Evolutionary conservation across 441 rosid species (phyloP).

Genomic region (Pelargonium australe): DNA sequence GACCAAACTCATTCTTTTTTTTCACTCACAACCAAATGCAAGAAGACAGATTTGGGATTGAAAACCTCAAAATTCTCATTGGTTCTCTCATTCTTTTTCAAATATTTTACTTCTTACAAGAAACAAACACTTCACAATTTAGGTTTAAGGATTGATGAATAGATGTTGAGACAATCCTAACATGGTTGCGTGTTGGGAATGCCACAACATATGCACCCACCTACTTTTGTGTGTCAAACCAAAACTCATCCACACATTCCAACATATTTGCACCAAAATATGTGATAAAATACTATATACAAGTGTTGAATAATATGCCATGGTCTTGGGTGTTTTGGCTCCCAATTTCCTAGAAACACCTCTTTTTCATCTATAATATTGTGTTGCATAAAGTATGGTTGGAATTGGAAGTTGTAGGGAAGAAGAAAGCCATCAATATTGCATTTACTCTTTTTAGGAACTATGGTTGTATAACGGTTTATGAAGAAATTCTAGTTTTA

Average conservation of each 20-base stretch:
- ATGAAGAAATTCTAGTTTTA: too few species aligned
- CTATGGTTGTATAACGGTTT: too few species aligned
- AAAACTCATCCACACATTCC: conserved; percentile 5
- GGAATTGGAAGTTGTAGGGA: too few species aligned
- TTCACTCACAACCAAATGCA: neutral
- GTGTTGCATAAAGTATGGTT: too few species aligned
- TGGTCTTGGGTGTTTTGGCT: too few species aligned
- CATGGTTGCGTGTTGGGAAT: conserved; percentile 19
- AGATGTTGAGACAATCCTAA: conserved; percentile 7
- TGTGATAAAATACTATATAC: too few species aligned
- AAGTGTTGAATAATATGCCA: too few species aligned
- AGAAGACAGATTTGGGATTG: conserved; percentile 5
- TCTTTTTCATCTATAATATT: too few species aligned
- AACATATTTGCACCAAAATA: neutral
- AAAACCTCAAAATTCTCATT: neutral
- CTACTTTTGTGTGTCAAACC: conserved; percentile 17
- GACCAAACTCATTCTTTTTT: neutral
- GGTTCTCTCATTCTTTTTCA: neutral
- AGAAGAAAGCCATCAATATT: too few species aligned
- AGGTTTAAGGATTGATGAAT: too few species aligned
- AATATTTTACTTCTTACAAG: conserved; percentile 12
- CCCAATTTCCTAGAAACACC: too few species aligned
- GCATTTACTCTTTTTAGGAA: too few species aligned
- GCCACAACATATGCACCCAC: neutral
- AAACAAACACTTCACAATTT: conserved; percentile 8